Evolutionary conservation across 2,329 filamentous ascomycete genomes (phyloP).

Genomic region (Gaeumannomyces sp.): DNA sequence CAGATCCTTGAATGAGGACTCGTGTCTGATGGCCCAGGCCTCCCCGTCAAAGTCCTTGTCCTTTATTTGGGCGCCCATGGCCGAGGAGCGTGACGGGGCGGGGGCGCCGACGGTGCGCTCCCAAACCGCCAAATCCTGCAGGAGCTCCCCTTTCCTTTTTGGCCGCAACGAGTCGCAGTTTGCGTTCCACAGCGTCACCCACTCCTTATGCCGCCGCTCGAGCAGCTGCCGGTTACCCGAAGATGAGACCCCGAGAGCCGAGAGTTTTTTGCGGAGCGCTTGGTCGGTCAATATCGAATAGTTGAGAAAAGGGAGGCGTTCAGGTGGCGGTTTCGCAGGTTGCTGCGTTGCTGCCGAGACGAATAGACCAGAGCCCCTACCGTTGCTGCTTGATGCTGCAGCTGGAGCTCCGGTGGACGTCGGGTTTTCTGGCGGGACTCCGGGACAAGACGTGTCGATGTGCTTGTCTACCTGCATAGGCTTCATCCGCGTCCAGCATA

Average conservation of each 20-base stretch:
- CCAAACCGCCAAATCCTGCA: constrained; percentile 79
- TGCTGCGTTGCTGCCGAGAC: background rate
- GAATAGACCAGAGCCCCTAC: background rate
- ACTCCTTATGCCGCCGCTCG: constrained; percentile 80
- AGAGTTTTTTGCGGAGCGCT: constrained; percentile 71
- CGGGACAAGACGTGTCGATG: constrained; percentile 57
- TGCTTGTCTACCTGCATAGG: constrained; percentile 71
- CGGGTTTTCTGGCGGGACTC: constrained; percentile 24
- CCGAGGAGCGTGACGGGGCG: constrained; percentile 18
- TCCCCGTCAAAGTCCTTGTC: constrained; percentile 82
- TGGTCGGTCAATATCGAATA: constrained; percentile 82
- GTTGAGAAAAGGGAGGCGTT: constrained; percentile 72
- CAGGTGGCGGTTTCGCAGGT: constrained; percentile 32
- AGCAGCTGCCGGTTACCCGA: constrained; percentile 63
- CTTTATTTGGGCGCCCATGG: constrained; percentile 54
- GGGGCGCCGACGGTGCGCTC: constrained; percentile 70
- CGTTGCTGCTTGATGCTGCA: background rate
- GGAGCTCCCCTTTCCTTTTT: constrained; percentile 62
- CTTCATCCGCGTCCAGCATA: constrained; percentile 77
- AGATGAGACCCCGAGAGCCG: constrained; percentile 70
- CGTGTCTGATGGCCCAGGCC: constrained; percentile 69
- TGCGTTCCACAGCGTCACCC: constrained; percentile 93
- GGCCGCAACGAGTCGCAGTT: constrained; percentile 83
- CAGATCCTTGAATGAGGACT: constrained; percentile 68
- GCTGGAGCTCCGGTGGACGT: background rate